A percentile compares a stretch with the other conserved stretches of the same genome.
Conservation (phyloP, 2,329 filamentous ascomycete species). For the Apiospora pterosperma region DNA sequence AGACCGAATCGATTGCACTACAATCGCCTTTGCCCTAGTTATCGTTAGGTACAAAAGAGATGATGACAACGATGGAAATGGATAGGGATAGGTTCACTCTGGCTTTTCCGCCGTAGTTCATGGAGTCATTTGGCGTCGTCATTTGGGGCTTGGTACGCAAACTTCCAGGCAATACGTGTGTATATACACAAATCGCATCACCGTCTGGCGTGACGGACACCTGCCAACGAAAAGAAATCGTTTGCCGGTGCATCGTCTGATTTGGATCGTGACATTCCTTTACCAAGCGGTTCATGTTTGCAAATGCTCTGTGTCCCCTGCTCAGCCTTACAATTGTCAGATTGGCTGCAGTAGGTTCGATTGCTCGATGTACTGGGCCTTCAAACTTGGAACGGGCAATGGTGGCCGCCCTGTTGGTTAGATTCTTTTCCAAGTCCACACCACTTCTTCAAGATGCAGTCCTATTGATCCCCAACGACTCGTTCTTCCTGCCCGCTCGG, state of each 20-base stretch:
- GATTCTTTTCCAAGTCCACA: too few species aligned
- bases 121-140: constrained; percentile 26
- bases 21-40: constrained; percentile 20
- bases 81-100: constrained; percentile 15
- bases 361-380: neutral
- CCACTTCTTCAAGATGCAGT: too few species aligned
- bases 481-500: too few species aligned
- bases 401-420: too few species aligned
- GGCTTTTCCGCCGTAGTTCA: constrained; percentile 23
- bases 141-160: constrained; percentile 20
- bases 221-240: neutral
- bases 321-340: neutral
- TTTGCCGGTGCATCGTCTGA: neutral
- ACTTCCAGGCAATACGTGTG: constrained; percentile 9
- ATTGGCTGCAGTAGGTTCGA: too few species aligned
- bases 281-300: neutral
- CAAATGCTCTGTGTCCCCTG: neutral
- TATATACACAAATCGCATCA: constrained; percentile 9
- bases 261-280: neutral
- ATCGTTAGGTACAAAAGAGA: constrained; percentile 17
- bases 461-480: too few species aligned
- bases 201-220: constrained; percentile 6
- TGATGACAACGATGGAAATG: constrained; percentile 18
- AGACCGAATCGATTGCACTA: constrained; percentile 14
- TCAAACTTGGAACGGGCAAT: too few species aligned